A percentile compares a stretch with the other conserved stretches of the same genome.
Conservation (phyloP, 1,139 yeast species). For the Candida gigantensis region DNA sequence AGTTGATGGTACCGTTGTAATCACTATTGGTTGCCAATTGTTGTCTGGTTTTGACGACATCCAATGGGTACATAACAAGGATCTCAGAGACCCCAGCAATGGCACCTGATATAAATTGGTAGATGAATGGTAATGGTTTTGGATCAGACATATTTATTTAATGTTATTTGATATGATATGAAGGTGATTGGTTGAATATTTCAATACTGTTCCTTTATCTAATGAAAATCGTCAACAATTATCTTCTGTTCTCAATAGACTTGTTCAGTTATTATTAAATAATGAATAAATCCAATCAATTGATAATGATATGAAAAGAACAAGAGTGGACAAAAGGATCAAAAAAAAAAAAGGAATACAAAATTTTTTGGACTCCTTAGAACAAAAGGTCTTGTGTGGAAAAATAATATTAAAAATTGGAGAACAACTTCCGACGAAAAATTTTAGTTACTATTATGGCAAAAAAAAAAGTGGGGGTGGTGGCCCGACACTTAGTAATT, state of each 20-base stretch:
- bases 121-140: slow-evolving; percentile 67
- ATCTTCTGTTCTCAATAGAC: too few species aligned
- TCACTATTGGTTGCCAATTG: slow-evolving; percentile 74
- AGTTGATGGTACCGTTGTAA: slow-evolving; percentile 82
- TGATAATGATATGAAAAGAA: background rate
- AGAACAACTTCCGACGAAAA: too few species aligned
- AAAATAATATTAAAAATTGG: too few species aligned
- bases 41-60: slow-evolving; percentile 96
- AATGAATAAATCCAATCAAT: slow-evolving; percentile 1
- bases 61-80: slow-evolving; percentile 95
- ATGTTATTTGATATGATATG: too few species aligned
- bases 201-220: too few species aligned
- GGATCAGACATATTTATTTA: slow-evolving; percentile 15
- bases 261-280: too few species aligned
- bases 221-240: too few species aligned
- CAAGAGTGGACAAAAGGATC: background rate
- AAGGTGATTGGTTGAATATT: too few species aligned
- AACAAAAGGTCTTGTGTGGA: too few species aligned
- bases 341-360: background rate
- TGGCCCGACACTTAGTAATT: too few species aligned
- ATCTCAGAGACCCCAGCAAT: slow-evolving; percentile 98
- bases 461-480: too few species aligned
- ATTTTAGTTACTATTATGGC: too few species aligned
- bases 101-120: slow-evolving; percentile 94
- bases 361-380: background rate